Evolutionary conservation across 2,329 filamentous ascomycete species (phyloP), one percentile per base, ranked within the genome.

Genomic region (Botrytis cinerea): DNA sequence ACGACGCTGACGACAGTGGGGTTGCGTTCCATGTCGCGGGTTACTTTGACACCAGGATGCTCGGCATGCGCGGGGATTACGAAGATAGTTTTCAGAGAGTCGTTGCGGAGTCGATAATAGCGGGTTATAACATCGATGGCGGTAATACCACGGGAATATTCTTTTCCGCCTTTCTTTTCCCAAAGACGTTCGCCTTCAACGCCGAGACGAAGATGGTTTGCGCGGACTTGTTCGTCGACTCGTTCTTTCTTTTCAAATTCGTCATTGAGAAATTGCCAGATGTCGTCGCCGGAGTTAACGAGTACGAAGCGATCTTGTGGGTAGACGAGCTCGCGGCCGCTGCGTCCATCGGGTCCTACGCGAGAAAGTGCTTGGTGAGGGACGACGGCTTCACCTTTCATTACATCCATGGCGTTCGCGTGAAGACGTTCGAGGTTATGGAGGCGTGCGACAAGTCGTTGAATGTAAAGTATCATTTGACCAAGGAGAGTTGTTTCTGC

Each of bases 381-480:
- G 1, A 87, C 83, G 10, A 83, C 78, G 2, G 87, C 86, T 76
- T 88, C 87, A 43, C 84, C 83, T 0, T 83, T 82, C 2, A 90
- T 82, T 0, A 84, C 80, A 74, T 89, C 86, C 38, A 87, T 80
- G 0, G 85, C 81, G 74, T 87, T 86, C 74, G 82, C 86, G 74
- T 89, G 86, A 28, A 82, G 79, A 20, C 86, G 84, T 78, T 90
- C 88, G 3, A 90, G 85, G 75, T 89, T 87, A 78, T 89, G 88
- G 81, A 87, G 84, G 59, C 88, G 87, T 10, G 81, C 82, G 22
- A 87, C 82, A 20, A 90, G 85, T 73, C 86, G 83, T 77, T 89
- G 87, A 5, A 84, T 85, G 76, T 86, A 86, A 38, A 86, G 79
- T 12, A 90, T 84, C 84, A 86, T 86, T 79, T 90, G 88, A 18